Conservation (phyloP, 176 grass and related monocot genomes). For the Cenchrus purpureus region DNA sequence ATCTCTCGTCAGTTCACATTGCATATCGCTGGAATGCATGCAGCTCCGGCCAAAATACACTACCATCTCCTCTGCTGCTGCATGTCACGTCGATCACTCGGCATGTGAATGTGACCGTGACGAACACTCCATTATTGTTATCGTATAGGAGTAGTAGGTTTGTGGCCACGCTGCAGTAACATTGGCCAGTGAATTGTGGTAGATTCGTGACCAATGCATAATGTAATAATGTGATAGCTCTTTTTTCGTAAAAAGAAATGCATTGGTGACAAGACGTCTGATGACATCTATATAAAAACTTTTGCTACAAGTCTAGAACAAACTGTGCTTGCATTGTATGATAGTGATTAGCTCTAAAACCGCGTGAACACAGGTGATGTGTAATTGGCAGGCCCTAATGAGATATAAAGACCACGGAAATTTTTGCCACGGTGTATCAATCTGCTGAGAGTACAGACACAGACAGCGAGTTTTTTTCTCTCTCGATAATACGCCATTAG, state of each 20-base stretch:
- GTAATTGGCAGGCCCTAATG: not conserved
- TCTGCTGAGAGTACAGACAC: not conserved
- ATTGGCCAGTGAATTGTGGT: not conserved
- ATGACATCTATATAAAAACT: not conserved
- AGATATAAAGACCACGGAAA: not conserved
- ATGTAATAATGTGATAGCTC: not conserved
- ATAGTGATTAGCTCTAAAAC: not conserved
- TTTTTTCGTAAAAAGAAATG: not conserved
- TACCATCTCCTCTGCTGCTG: not conserved
- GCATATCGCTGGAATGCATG: not conserved
- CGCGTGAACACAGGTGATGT: not conserved
- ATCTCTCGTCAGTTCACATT: constrained; percentile 46
- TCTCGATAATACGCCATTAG: not conserved
- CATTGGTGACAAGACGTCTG: not conserved
- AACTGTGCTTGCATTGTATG: not conserved
- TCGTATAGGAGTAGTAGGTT: no score
- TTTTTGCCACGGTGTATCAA: not conserved
- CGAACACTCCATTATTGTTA: not conserved
- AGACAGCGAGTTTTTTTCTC: not conserved
- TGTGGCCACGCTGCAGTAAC: no score
- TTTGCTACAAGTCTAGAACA: not conserved
- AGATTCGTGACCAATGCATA: no score
- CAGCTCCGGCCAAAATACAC: not conserved
- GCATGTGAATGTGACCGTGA: not conserved
- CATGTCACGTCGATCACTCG: not conserved